Conservation (phyloP, 1,284 basidiomycete species). For the Amylostereum areolatum region DNA sequence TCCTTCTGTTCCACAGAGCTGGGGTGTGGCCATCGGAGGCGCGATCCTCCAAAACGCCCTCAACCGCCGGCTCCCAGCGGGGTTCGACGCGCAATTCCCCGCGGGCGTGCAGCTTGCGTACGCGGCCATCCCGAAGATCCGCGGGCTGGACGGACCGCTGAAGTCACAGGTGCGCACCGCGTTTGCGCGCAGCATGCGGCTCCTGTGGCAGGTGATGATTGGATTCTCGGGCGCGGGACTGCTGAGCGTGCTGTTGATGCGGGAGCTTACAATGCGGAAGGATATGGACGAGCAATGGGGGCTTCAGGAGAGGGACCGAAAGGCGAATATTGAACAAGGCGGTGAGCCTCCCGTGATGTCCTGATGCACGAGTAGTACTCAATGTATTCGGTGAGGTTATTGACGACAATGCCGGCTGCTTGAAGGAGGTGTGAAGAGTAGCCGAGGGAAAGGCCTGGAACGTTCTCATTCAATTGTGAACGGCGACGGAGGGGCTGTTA, state of each 20-base stretch:
- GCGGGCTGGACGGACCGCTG: slow-evolving; percentile 12
- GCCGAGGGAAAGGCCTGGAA: too few relatives aligned
- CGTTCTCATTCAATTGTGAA: too few relatives aligned
- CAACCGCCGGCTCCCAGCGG: slow-evolving; percentile 14
- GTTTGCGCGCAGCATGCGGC: slow-evolving; percentile 23
- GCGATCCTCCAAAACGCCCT: slow-evolving; percentile 25
- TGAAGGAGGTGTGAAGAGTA: too few relatives aligned
- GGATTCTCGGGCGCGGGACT: slow-evolving; percentile 22
- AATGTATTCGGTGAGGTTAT: too few relatives aligned
- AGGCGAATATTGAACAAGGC: too few relatives aligned
- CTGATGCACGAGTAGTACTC: too few relatives aligned
- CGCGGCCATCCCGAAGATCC: slow-evolving; percentile 21
- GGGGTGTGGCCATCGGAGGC: slow-evolving; percentile 24
- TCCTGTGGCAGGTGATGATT: slow-evolving; percentile 22
- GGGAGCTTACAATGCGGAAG: slow-evolving; percentile 23
- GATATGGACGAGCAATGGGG: slow-evolving; percentile 27
- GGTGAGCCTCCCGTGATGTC: too few relatives aligned
- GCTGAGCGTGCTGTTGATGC: slow-evolving; percentile 20
- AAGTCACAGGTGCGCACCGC: slow-evolving; percentile 19
- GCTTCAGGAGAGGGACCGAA: slow-evolving; percentile 8
- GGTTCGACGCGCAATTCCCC: slow-evolving; percentile 16
- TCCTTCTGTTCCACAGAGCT: slow-evolving; percentile 15
- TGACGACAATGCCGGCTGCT: too few relatives aligned
- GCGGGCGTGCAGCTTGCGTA: slow-evolving; percentile 21
- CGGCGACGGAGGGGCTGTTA: too few relatives aligned